Conservation (phyloP, 257 asterid species). For the Primulina huaijiensis region DNA sequence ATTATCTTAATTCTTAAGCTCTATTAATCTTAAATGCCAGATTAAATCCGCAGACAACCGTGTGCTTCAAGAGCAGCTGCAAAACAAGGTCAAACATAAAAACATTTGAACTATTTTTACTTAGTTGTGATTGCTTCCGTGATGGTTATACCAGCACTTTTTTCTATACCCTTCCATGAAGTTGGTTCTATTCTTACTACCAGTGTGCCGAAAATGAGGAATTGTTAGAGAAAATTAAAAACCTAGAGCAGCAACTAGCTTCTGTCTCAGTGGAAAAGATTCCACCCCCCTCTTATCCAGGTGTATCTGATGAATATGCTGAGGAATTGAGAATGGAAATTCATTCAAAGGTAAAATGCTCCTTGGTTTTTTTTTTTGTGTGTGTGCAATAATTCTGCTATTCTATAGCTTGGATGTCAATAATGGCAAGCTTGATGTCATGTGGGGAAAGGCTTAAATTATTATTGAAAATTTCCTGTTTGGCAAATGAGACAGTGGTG, state of each 20-base stretch:
- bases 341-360: constrained; percentile 69
- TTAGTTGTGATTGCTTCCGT: neutral
- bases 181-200: constrained; percentile 28
- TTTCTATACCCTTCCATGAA: constrained; percentile 13
- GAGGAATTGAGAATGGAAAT: constrained; percentile 67
- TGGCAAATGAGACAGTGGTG: constrained; percentile 1
- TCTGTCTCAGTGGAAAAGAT: constrained; percentile 42
- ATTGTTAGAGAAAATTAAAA: constrained; percentile 51
- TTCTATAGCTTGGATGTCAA: neutral
- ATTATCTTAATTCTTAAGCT: constrained; percentile 33
- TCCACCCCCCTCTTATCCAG: constrained; percentile 39
- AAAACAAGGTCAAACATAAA: constrained; percentile 57
- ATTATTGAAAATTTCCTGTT: neutral
- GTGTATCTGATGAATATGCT: constrained; percentile 50
- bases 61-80: constrained; percentile 91
- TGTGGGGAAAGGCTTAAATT: neutral
- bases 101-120: neutral
- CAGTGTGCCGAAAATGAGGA: constrained; percentile 80
- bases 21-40: constrained; percentile 54
- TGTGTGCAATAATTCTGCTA: constrained; percentile 6
- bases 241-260: constrained; percentile 70
- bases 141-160: constrained; percentile 18
- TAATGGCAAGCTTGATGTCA: neutral
- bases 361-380: constrained; percentile 5
- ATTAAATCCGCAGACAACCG: constrained; percentile 91